Evolutionary conservation across 2,329 filamentous ascomycete species (phyloP).

Genomic region (Endoconidiophora laricicola): DNA sequence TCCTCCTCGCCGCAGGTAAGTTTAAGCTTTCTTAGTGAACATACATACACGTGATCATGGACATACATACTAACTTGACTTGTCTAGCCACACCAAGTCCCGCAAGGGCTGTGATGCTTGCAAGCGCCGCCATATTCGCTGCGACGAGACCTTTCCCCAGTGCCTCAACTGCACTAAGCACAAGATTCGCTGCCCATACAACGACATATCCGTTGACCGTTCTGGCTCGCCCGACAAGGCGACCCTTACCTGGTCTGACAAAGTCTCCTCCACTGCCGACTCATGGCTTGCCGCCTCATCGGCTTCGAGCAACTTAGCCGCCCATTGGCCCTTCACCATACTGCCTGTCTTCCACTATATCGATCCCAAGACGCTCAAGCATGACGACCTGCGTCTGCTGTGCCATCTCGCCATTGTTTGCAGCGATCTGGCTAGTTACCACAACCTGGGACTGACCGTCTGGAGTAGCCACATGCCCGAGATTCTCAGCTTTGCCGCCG

Average conservation of each 20-base stretch:
- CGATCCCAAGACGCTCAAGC: constrained; percentile 53
- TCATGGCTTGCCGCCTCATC: constrained; percentile 56
- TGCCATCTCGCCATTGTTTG: constrained; percentile 81
- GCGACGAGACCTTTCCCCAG: constrained; percentile 94
- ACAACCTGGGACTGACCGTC: constrained; percentile 69
- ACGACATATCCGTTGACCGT: constrained; percentile 57
- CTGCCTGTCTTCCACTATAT: constrained; percentile 61
- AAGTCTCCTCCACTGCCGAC: constrained; percentile 66
- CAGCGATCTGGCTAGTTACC: constrained; percentile 59
- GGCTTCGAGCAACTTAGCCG: constrained; percentile 18
- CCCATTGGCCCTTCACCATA: constrained; percentile 70
- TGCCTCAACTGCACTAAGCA: constrained; percentile 99
- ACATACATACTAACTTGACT: constrained; percentile 12
- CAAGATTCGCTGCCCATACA: constrained; percentile 95
- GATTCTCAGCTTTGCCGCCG: constrained; percentile 67
- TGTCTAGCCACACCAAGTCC: constrained; percentile 83
- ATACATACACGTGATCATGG: too few relatives aligned
- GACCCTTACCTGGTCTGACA: constrained; percentile 69
- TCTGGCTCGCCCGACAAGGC: constrained; percentile 44
- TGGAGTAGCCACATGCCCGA: constrained; percentile 80
- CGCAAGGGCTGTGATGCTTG: constrained; percentile 96
- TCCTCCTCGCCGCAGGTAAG: constrained; percentile 57
- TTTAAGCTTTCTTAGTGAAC: neutral
- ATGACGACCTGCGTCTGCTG: constrained; percentile 71
- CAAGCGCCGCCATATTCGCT: constrained; percentile 93